Evolutionary conservation across 331 rosid genomes (phyloP).

Genomic region (Pyrus hybrid): DNA sequence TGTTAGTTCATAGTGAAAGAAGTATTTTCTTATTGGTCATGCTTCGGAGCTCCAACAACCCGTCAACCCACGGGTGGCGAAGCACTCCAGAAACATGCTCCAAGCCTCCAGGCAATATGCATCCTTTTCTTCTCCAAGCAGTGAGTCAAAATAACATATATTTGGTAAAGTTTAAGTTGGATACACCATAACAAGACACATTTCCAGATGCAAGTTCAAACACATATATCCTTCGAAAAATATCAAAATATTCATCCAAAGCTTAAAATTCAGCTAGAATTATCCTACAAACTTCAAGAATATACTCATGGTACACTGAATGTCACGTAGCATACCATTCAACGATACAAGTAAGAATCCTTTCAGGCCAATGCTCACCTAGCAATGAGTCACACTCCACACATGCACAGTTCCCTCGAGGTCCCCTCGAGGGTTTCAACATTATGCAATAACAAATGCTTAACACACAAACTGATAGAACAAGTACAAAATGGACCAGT

Average conservation of each 20-base stretch:
- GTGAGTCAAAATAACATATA: neutral
- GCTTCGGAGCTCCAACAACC: neutral
- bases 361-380: neutral
- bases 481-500: neutral
- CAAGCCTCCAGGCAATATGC: neutral
- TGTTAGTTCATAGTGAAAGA: neutral
- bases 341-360: neutral
- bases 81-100: neutral
- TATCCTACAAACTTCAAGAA: too few species aligned
- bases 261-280: neutral
- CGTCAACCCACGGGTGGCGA: too few species aligned
- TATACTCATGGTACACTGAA: too few species aligned
- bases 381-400: neutral
- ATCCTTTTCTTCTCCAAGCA: neutral
- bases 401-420: too few species aligned
- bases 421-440: too few species aligned
- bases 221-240: neutral
- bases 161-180: neutral
- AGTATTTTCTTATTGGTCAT: neutral
- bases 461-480: neutral
- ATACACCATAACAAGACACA: neutral
- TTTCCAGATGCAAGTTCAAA: neutral
- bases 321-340: neutral
- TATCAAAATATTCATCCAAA: neutral
- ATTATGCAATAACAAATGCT: too few species aligned